phyloP scores from a whole-genome alignment of 164 flowering plant genomes.

The Vitis amurensis region DNA sequence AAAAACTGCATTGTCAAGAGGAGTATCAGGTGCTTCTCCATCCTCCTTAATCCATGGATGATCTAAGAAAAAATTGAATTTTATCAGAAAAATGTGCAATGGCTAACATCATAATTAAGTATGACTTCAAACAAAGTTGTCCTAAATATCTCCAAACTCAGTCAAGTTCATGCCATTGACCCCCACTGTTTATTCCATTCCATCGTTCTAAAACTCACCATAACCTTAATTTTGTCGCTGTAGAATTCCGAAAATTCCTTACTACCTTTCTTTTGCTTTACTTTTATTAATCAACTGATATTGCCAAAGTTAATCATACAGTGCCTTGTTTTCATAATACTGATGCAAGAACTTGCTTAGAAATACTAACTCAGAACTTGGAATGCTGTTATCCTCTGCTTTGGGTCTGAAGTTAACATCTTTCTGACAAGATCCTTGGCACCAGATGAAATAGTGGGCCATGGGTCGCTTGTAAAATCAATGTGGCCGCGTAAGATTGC shows the following conservation, averaged over 20 bases:
- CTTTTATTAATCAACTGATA: no score
- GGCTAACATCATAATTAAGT: no score
- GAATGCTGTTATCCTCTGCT: slow-evolving; percentile 74
- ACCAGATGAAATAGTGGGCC: slow-evolving; percentile 78
- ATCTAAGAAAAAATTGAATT: slow-evolving; percentile 33
- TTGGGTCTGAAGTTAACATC: slow-evolving; percentile 81
- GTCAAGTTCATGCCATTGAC: no score
- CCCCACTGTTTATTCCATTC: no score
- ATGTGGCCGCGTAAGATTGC: slow-evolving; percentile 72
- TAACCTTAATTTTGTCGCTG: neutral
- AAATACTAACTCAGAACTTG: slow-evolving; percentile 76
- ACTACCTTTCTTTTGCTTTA: no score
- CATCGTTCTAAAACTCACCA: neutral
- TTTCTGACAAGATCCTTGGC: slow-evolving; percentile 87
- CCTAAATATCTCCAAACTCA: no score
- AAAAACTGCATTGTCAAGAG: slow-evolving; percentile 90
- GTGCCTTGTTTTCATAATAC: neutral
- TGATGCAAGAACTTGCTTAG: neutral
- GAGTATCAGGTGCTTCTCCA: slow-evolving; percentile 96
- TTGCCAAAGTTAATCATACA: no score
- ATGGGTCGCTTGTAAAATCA: slow-evolving; percentile 83
- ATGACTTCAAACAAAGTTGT: no score
- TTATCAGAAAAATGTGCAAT: no score
- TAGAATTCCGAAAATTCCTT: no score
- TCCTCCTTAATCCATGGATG: slow-evolving; percentile 99